A percentile compares a stretch with the other conserved stretches of the same genome.
Conservation (phyloP, 441 rosid species). For the Cnidoscolus chayamansa region DNA sequence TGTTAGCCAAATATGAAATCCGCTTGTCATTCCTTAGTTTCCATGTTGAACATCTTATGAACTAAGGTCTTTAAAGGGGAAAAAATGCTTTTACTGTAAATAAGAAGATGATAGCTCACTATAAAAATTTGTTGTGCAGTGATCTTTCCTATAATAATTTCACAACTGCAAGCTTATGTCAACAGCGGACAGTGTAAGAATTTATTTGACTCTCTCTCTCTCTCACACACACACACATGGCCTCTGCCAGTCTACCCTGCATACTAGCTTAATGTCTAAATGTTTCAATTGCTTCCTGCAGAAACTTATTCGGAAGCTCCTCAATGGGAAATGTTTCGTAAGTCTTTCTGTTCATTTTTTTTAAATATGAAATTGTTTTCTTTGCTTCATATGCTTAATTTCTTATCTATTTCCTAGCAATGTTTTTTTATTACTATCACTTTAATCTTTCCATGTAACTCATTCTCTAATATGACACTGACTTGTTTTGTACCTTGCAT, state of each 20-base stretch:
- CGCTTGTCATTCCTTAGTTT: background rate
- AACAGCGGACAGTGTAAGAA: conserved; percentile 25
- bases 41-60: background rate
- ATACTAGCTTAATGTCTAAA: background rate
- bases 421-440: background rate
- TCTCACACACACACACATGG: background rate
- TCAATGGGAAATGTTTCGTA: conserved; percentile 32
- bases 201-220: background rate
- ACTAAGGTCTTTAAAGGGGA: background rate
- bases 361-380: no score
- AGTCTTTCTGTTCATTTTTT: conserved; percentile 12
- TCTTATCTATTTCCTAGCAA: background rate
- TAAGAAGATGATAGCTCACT: background rate
- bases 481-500: background rate
- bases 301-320: conserved; percentile 57
- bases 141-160: conserved; percentile 61
- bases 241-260: background rate
- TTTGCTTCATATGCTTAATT: background rate
- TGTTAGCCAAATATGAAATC: background rate
- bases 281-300: conserved; percentile 15
- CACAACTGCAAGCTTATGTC: conserved; percentile 25
- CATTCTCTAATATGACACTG: background rate
- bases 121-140: conserved; percentile 30
- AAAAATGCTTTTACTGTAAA: background rate
- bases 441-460: background rate